Conservation (phyloP, 306 rosid genomes). For the Fragaria nilgerrensis region DNA sequence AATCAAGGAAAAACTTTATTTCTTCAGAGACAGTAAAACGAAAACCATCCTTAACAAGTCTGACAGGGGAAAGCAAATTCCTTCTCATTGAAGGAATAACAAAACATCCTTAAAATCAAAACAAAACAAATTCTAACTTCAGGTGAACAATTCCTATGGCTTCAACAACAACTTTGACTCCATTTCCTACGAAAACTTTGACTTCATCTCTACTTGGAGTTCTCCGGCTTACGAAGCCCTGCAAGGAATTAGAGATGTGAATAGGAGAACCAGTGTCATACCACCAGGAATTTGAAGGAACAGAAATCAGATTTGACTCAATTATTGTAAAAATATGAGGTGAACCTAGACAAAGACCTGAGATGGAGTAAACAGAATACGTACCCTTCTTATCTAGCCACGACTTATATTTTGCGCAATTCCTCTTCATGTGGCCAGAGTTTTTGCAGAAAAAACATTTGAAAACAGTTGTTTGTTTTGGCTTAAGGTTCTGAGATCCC, state of each 20-base stretch:
- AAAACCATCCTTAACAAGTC: not conserved
- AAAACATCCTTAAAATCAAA: not conserved
- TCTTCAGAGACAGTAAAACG: not conserved
- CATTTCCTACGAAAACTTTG: not conserved
- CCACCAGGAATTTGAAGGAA: not conserved
- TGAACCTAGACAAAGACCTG: not conserved
- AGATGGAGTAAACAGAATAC: not conserved
- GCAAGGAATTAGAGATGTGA: not conserved
- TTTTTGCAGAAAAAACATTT: not conserved
- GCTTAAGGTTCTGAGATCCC: not conserved
- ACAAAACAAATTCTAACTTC: not conserved
- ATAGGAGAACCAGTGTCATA: not conserved
- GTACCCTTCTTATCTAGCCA: too few species aligned
- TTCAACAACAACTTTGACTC: not conserved
- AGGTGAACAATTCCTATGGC: not conserved
- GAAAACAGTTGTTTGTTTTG: not conserved
- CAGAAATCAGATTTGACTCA: not conserved
- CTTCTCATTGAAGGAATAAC: not conserved
- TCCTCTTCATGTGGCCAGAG: not conserved
- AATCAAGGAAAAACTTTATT: not conserved
- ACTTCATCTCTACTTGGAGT: not conserved
- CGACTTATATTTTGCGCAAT: not conserved
- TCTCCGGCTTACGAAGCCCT: not conserved
- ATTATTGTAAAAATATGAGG: not conserved
- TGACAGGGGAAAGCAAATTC: not conserved